Percentiles rank a stretch among this genome's conserved stretches.
Conservation (phyloP, 2,329 filamentous ascomycete genomes). For the Purpureocillium takamizusanense region DNA sequence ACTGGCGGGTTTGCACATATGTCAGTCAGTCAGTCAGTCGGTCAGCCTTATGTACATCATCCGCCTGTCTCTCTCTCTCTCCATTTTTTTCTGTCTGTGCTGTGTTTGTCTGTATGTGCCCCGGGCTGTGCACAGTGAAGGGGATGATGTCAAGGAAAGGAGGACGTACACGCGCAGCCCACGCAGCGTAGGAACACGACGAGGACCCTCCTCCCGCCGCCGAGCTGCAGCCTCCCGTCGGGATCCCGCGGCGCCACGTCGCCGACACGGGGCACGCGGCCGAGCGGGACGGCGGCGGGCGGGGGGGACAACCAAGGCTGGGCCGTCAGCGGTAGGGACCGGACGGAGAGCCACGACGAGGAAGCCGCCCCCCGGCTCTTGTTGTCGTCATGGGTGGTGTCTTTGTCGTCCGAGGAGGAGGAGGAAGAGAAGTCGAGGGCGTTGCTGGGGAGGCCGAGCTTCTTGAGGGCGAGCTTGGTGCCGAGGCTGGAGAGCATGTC, state of each 20-base stretch:
- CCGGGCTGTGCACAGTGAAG: not conserved
- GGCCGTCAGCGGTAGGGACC: constrained; percentile 40
- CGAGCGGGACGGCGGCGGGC: constrained; percentile 39
- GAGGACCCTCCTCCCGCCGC: constrained; percentile 33
- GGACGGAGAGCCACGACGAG: constrained; percentile 41
- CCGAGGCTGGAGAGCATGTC: constrained; percentile 46
- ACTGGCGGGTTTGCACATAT: constrained; percentile 24
- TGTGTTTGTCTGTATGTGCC: too few relatives aligned
- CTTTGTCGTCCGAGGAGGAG: constrained; percentile 16
- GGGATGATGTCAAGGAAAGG: constrained; percentile 2
- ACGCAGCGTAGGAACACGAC: constrained; percentile 46
- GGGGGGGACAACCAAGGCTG: constrained; percentile 43
- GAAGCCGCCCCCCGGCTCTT: constrained; percentile 14
- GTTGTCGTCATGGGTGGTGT: constrained; percentile 12
- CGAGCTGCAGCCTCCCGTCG: constrained; percentile 32
- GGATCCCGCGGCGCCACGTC: constrained; percentile 38
- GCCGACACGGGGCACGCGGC: constrained; percentile 35
- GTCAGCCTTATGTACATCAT: too few relatives aligned
- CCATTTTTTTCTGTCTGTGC: too few relatives aligned
- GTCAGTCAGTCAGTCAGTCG: too few relatives aligned
- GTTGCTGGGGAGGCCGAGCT: constrained; percentile 44
- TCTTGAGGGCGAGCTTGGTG: constrained; percentile 50
- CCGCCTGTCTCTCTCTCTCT: too few relatives aligned
- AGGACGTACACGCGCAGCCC: constrained; percentile 43
- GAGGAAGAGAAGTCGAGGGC: constrained; percentile 28